These are phyloP conservation scores for Lagenidium giganteum DNA, from an alignment of 352 stramenopile genomes.

Conservation along the genomic window DNA sequence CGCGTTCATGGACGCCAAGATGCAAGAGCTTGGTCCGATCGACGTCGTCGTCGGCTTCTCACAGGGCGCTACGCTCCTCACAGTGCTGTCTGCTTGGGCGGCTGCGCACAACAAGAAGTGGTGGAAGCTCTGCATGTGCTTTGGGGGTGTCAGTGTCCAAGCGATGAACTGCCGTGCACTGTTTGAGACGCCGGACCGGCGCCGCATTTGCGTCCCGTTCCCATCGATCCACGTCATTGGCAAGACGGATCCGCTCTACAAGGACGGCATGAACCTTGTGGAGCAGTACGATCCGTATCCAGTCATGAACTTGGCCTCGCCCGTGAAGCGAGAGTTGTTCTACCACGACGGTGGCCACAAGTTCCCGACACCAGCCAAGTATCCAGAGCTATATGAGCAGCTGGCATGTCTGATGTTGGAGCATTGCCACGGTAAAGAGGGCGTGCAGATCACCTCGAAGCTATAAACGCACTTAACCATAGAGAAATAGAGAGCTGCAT, in stretches of 20 bases:
- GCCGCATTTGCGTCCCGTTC: conserved; percentile 13
- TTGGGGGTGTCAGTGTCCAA: conserved; percentile 27
- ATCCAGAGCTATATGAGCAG: conserved; percentile 20
- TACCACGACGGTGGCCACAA: conserved; percentile 34
- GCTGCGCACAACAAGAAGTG: conserved; percentile 18
- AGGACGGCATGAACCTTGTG: conserved; percentile 19
- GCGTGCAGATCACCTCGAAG: not conserved
- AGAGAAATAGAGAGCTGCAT: too few relatives aligned
- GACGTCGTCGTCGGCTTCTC: conserved; percentile 57
- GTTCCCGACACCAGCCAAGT: conserved; percentile 24
- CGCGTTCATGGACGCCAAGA: conserved; percentile 31
- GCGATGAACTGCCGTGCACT: conserved; percentile 28
- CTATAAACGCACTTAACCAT: too few relatives aligned
- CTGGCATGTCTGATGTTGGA: conserved; percentile 17
- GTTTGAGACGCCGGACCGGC: conserved; percentile 23
- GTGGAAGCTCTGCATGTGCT: conserved; percentile 43
- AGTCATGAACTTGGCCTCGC: conserved; percentile 3
- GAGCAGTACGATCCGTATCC: conserved; percentile 28
- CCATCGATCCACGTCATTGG: conserved; percentile 45
- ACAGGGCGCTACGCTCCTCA: conserved; percentile 43
- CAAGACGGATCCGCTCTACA: conserved; percentile 25
- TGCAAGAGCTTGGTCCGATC: conserved; percentile 30
- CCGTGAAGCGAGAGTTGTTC: conserved; percentile 23
- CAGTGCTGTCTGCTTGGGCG: conserved; percentile 30
- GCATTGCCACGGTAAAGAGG: conserved; percentile 16